Percentiles rank a stretch among this genome's conserved stretches.
These are phyloP conservation scores for Aspergillus nidulans DNA, from an alignment of 495 filamentous ascomycete genomes.

Conservation along the genomic window DNA sequence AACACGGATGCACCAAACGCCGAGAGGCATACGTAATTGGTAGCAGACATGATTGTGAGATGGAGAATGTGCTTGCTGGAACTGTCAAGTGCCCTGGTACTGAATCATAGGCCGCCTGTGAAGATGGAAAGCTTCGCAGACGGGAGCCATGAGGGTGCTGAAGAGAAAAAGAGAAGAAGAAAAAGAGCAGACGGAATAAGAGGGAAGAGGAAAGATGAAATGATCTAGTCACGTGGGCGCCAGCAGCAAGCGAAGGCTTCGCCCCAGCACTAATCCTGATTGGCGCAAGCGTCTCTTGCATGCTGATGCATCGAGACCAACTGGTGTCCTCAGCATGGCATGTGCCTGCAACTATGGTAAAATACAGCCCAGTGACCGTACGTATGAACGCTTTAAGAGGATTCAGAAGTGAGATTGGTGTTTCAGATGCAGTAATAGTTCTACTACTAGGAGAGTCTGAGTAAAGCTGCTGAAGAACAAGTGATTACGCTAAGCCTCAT, in stretches of 20 bases:
- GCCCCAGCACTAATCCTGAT: conserved; percentile 19
- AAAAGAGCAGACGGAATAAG: conserved; percentile 9
- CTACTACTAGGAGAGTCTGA: neutral
- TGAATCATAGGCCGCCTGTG: conserved; percentile 20
- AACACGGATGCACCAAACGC: conserved; percentile 31
- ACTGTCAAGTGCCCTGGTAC: conserved; percentile 14
- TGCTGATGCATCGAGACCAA: neutral
- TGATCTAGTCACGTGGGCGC: conserved; percentile 15
- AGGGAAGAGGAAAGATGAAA: conserved; percentile 5
- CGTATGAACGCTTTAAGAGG: no score
- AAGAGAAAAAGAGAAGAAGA: conserved; percentile 20
- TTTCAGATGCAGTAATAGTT: no score
- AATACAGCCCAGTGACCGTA: no score
- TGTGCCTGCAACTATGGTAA: no score
- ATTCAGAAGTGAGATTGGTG: no score
- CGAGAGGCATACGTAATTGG: conserved; percentile 43
- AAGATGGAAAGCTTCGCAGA: conserved; percentile 29
- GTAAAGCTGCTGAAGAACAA: no score
- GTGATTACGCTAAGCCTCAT: neutral
- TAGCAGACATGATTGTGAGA: conserved; percentile 31
- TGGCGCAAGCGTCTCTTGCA: conserved; percentile 11
- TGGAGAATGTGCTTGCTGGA: neutral
- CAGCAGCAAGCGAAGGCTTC: conserved; percentile 28
- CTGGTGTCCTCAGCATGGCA: neutral
- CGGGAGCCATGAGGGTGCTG: conserved; percentile 25